These are phyloP conservation scores for Phytopythium helicoides DNA, from an alignment of 352 stramenopile genomes.

Conservation along the genomic window DNA sequence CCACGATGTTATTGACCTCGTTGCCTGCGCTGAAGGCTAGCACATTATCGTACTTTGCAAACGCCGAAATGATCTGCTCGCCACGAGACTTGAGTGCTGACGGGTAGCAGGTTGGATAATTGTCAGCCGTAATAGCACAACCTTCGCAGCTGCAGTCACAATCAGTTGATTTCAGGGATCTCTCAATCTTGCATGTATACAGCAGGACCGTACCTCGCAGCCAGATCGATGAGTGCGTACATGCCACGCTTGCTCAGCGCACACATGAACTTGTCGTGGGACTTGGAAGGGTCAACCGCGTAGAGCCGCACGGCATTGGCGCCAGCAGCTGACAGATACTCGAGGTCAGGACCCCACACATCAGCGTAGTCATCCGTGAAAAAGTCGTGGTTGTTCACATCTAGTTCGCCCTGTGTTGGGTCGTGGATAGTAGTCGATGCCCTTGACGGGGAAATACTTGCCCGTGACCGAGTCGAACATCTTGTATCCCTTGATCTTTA, in stretches of 20 bases:
- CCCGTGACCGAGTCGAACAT: slow-evolving; percentile 67
- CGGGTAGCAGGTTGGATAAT: slow-evolving; percentile 56
- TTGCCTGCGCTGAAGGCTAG: slow-evolving; percentile 77
- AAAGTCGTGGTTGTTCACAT: slow-evolving; percentile 79
- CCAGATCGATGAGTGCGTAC: slow-evolving; percentile 71
- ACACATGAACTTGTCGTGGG: slow-evolving; percentile 88
- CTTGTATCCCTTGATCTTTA: slow-evolving; percentile 52
- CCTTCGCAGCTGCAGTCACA: slow-evolving; percentile 25
- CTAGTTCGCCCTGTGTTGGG: slow-evolving; percentile 59
- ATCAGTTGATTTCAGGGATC: too few species aligned
- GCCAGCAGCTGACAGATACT: slow-evolving; percentile 50
- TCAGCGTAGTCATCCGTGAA: slow-evolving; percentile 75
- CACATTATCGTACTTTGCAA: slow-evolving; percentile 86
- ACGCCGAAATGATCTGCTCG: slow-evolving; percentile 72
- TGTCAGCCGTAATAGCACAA: slow-evolving; percentile 53
- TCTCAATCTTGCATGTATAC: too few species aligned
- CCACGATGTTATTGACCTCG: slow-evolving; percentile 74
- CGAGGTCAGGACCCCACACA: slow-evolving; percentile 71
- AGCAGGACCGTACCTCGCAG: slow-evolving; percentile 8
- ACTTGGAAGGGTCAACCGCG: slow-evolving; percentile 73
- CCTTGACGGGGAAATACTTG: slow-evolving; percentile 54
- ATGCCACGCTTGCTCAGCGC: slow-evolving; percentile 72
- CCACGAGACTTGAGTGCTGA: slow-evolving; percentile 60
- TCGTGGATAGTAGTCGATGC: slow-evolving; percentile 78
- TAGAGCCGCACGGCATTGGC: slow-evolving; percentile 85